Percentiles rank a stretch among this genome's conserved stretches.
Evolutionary conservation across 108 stramenopile genomes (phyloP).

Genomic region (Fistulifera solaris): DNA sequence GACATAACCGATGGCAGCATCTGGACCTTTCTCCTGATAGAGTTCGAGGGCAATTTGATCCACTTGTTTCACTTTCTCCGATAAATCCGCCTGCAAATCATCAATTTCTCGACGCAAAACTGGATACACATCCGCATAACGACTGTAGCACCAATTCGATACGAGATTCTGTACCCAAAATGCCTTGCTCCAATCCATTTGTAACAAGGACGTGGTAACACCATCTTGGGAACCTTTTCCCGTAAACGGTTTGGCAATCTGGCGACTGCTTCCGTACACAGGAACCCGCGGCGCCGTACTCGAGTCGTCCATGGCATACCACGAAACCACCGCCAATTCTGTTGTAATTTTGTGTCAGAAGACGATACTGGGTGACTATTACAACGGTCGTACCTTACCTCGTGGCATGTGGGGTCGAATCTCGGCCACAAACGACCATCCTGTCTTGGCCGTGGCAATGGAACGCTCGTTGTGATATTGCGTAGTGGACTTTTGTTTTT

Average conservation of each 20-base stretch:
- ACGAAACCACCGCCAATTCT: slow-evolving; percentile 36
- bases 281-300: slow-evolving; percentile 49
- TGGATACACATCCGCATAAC: slow-evolving; percentile 50
- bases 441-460: slow-evolving; percentile 50
- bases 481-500: neutral
- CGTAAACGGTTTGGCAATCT: slow-evolving; percentile 29
- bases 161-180: slow-evolving; percentile 75
- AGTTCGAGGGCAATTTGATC: slow-evolving; percentile 23
- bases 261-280: slow-evolving; percentile 34
- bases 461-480: slow-evolving; percentile 63
- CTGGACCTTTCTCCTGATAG: slow-evolving; percentile 12
- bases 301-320: slow-evolving; percentile 47
- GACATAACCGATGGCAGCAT: slow-evolving; percentile 26
- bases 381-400: too few species aligned
- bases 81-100: slow-evolving; percentile 17
- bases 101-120: slow-evolving; percentile 30
- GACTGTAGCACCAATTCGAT: slow-evolving; percentile 45
- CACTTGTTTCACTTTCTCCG: slow-evolving; percentile 11
- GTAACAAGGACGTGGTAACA: slow-evolving; percentile 28
- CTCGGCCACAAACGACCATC: slow-evolving; percentile 59
- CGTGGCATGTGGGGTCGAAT: slow-evolving; percentile 41
- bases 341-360: neutral
- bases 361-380: too few species aligned
- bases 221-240: slow-evolving; percentile 54
- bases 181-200: slow-evolving; percentile 52